Conservation (phyloP, 306 rosid species). For the Pterocarpus santalinus region DNA sequence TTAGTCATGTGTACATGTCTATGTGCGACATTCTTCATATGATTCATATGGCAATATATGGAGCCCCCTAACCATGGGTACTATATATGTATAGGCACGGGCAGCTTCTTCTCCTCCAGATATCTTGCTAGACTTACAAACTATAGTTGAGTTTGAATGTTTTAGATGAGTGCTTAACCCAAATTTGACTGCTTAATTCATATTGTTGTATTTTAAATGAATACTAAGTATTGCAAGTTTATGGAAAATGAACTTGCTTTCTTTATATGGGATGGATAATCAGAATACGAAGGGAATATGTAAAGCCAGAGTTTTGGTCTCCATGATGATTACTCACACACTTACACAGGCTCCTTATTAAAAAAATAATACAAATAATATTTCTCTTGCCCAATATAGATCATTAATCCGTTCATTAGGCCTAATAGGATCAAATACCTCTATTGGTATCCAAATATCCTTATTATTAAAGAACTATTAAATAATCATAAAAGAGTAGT, state of each 20-base stretch:
- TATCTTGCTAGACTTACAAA: conserved; percentile 9
- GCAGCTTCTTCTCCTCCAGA: background rate
- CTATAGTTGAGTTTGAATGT: background rate
- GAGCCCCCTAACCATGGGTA: conserved; percentile 21
- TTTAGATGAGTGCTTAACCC: background rate
- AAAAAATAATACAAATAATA: too few species aligned
- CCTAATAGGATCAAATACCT: too few species aligned
- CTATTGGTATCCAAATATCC: too few species aligned
- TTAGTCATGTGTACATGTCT: conserved; percentile 56
- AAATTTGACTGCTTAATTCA: conserved; percentile 17
- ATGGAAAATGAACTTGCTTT: background rate
- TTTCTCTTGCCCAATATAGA: too few species aligned
- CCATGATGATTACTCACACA: too few species aligned
- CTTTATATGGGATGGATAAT: background rate
- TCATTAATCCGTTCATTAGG: too few species aligned
- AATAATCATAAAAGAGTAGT: too few species aligned
- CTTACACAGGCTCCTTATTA: too few species aligned
- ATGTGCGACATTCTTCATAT: conserved; percentile 40
- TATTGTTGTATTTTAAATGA: background rate
- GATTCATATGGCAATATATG: background rate
- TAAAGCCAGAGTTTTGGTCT: background rate
- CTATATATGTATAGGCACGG: too few species aligned
- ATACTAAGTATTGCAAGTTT: background rate
- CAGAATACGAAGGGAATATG: background rate
- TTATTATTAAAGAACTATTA: too few species aligned